Conservation (phyloP, 2,329 filamentous ascomycete genomes). For the Epichloe sibirici region DNA sequence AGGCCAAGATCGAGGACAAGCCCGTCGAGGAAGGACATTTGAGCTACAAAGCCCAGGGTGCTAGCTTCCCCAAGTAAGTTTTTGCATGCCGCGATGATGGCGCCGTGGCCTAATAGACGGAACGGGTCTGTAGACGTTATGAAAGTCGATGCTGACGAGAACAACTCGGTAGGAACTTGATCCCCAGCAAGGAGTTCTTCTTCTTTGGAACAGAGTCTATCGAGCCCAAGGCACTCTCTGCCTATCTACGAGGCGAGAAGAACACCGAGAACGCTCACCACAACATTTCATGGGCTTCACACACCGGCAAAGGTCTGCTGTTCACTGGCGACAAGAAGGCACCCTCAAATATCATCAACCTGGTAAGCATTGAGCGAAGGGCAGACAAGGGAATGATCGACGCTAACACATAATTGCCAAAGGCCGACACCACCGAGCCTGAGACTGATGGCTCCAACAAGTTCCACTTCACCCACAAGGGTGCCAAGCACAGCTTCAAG, state of each 20-base stretch:
- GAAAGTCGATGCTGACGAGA: conserved; percentile 9
- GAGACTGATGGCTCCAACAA: conserved; percentile 64
- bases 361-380: conserved; percentile 45
- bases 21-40: conserved; percentile 74
- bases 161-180: conserved; percentile 53
- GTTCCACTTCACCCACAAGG: conserved; percentile 75
- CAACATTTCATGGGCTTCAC: conserved; percentile 75
- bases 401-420: conserved; percentile 5
- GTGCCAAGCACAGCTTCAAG: conserved; percentile 92
- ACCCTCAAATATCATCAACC: conserved; percentile 70
- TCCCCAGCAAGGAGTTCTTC: conserved; percentile 89
- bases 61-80: conserved; percentile 74
- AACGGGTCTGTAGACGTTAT: fast-evolving
- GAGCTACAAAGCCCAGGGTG: conserved; percentile 78
- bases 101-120: neutral
- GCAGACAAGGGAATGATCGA: neutral
- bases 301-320: conserved; percentile 90
- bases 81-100: too few relatives aligned
- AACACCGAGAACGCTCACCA: conserved; percentile 60
- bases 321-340: conserved; percentile 81
- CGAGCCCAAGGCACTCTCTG: conserved; percentile 58
- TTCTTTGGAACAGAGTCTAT: conserved; percentile 67
- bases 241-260: conserved; percentile 86
- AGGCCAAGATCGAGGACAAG: conserved; percentile 30
- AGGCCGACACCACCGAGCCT: conserved; percentile 56